phyloP scores from a whole-genome alignment of 2,329 filamentous ascomycete species.

The Aspergillus sp. region DNA sequence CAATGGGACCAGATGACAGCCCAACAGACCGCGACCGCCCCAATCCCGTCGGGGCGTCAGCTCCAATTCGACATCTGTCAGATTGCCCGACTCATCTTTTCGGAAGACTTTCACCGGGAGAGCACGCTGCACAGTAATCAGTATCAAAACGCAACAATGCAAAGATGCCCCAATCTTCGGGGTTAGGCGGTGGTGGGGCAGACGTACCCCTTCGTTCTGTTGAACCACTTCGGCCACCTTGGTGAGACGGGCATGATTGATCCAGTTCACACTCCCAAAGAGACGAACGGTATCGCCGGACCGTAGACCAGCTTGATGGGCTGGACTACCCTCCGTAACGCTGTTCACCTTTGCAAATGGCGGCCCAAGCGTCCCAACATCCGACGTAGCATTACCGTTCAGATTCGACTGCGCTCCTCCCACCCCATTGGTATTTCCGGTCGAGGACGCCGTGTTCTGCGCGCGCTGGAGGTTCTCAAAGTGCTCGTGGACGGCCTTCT shows the following conservation, averaged over 20 bases:
- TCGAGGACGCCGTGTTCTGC: constrained; percentile 37
- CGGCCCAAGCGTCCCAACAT: constrained; percentile 47
- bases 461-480: constrained; percentile 70
- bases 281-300: constrained; percentile 76
- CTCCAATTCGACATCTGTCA: constrained; percentile 62
- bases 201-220: constrained; percentile 79
- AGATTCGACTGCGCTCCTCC: constrained; percentile 10
- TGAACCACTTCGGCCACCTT: constrained; percentile 89
- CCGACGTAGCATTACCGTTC: constrained; percentile 21
- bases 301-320: constrained; percentile 76
- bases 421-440: constrained; percentile 20
- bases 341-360: constrained; percentile 90
- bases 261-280: constrained; percentile 80
- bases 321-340: constrained; percentile 75
- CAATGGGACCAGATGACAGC: constrained; percentile 83
- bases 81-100: constrained; percentile 45
- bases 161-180: too few species aligned
- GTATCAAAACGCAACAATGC: neutral
- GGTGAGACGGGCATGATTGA: constrained; percentile 81
- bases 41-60: constrained; percentile 77
- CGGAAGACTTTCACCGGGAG: constrained; percentile 68
- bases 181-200: neutral
- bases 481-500: constrained; percentile 82
- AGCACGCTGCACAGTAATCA: constrained; percentile 52
- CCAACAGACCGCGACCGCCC: constrained; percentile 86